Percentiles rank a stretch among this genome's conserved stretches.
These are phyloP conservation scores for Bipolaris sorokiniana DNA, from an alignment of 2,329 filamentous ascomycete genomes.

Conservation along the genomic window DNA sequence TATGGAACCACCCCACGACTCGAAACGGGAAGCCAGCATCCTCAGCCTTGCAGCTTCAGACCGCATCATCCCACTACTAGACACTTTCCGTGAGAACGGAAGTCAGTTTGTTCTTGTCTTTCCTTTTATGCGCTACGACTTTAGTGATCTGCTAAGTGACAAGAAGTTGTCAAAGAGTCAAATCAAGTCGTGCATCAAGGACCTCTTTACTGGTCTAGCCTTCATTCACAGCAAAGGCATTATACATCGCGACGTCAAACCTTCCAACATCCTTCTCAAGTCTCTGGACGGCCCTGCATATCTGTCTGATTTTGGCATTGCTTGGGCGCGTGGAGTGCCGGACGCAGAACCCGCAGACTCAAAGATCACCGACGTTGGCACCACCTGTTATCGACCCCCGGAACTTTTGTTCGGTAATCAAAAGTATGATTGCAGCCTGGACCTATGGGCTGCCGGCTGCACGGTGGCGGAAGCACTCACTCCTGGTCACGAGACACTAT, in stretches of 20 bases:
- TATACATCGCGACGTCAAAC: constrained; percentile 93
- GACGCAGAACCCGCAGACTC: constrained; percentile 66
- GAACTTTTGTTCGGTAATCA: constrained; percentile 87
- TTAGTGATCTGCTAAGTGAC: constrained; percentile 69
- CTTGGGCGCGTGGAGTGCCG: constrained; percentile 71
- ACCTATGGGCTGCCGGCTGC: constrained; percentile 88
- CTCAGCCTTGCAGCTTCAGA: constrained; percentile 64
- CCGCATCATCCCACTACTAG: constrained; percentile 70
- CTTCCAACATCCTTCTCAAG: constrained; percentile 80
- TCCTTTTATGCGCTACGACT: constrained; percentile 78
- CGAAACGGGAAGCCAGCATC: constrained; percentile 78
- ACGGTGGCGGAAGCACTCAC: constrained; percentile 78
- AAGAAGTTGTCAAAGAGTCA: constrained; percentile 50
- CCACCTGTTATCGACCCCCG: constrained; percentile 86
- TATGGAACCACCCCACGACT: constrained; percentile 81
- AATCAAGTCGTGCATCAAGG: constrained; percentile 61
- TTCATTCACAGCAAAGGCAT: constrained; percentile 77
- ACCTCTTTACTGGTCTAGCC: constrained; percentile 73
- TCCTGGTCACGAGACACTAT: constrained; percentile 66
- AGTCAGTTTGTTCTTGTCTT: constrained; percentile 80
- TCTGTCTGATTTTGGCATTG: constrained; percentile 89
- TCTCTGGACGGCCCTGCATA: constrained; percentile 73
- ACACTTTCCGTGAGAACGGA: constrained; percentile 72
- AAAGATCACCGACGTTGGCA: constrained; percentile 93
- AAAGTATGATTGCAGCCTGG: constrained; percentile 72